Base-by-base conservation (phyloP, 2,329 filamentous ascomycete genomes). In the Conoideocrella luteorostrata region DNA sequence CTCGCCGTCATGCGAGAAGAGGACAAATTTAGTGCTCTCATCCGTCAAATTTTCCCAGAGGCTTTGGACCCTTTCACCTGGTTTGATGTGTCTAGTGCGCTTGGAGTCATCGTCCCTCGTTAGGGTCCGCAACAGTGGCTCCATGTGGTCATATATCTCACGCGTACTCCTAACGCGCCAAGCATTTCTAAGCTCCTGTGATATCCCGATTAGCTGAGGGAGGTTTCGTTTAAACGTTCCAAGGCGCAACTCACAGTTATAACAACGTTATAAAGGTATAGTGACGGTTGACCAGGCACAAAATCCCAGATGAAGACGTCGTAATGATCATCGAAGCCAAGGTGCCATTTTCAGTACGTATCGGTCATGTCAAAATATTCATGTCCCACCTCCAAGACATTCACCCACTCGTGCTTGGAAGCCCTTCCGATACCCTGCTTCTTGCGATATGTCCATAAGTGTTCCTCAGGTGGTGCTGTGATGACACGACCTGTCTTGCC, bases 281-380 rank as follows among this genome's bases (percentile, higher is more conserved):
- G 43, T 0, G 38, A 29, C 2, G 47, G 17, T 3, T 56, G 40
- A 3, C 49, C 43, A 11, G 57, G 56, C 0, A 47, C 50, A 43
- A 60, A 56, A 20, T 56, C 52, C 55, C 56, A 60, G 23, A 60
- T 52, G 18, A 47, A 58, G 17, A 60, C 45, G 30, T 60, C 56
- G 17, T 59, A 58, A 21, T 56, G 59, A 34, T 60, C 56, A 2
- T 54, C 30, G 22, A 60, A 60, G 2, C 50, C 47, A 30, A 59
- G 56, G 0, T 51, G 50, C 57, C 53, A 60, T 40, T 58, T 43
- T 18, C 56, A 46, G 5, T 55, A n/a, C 12, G 13, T 13, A 18
- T 60, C 51, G 0, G 48, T 53, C 50, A 56, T 36, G 24, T 48
- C 45, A 33, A 59, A 58, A 21, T 55, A 60, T 0, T 46, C 33